Conservation (phyloP, 192 early-diverging fungal species). For the Backusella mclennaniae region DNA sequence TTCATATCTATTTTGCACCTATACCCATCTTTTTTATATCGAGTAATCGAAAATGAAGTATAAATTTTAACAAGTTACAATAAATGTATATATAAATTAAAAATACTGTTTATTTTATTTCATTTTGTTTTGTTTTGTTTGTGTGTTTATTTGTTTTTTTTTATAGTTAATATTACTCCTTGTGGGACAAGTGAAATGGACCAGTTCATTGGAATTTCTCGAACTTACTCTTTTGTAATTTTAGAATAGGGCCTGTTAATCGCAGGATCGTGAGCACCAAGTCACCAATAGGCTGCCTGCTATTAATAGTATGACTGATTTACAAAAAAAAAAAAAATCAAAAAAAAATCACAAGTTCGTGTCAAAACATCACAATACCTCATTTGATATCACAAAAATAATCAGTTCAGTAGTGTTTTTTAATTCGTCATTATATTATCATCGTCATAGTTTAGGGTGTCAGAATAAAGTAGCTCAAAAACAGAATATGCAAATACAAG, state of each 20-base stretch:
- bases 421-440: slow-evolving; percentile 6
- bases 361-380: not conserved
- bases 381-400: not conserved
- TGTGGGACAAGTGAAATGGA: not conserved
- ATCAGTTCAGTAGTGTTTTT: not conserved
- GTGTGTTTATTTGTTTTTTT: not conserved
- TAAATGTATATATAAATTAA: not conserved
- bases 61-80: not conserved
- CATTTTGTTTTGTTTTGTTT: not conserved
- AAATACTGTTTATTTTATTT: not conserved
- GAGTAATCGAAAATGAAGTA: not conserved
- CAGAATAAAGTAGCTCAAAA: not conserved
- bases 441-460: not conserved
- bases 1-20: not conserved
- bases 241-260: not conserved
- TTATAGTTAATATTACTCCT: not conserved
- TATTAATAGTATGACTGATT: not conserved
- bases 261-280: no score
- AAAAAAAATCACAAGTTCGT: not conserved
- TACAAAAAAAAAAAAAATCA: not conserved
- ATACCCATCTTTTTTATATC: not conserved
- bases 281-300: not conserved
- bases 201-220: not conserved
- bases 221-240: not conserved
- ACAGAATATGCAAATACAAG: not conserved